These are phyloP conservation scores for Helotiales sp. DNA, from an alignment of 2,329 filamentous ascomycete genomes.

Conservation along the genomic window DNA sequence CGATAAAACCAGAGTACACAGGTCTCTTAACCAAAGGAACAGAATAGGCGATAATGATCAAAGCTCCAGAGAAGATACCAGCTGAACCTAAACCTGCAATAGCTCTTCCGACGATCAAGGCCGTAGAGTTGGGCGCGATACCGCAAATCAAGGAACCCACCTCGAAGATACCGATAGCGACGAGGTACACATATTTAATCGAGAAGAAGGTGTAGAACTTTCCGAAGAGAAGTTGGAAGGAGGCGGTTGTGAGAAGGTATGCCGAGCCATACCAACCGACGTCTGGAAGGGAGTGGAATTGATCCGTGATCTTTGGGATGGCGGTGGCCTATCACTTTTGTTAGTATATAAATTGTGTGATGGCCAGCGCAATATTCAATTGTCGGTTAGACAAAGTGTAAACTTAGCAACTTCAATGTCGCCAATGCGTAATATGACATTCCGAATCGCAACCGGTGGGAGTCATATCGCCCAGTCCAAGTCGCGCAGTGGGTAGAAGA, in stretches of 20 bases:
- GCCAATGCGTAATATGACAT: neutral
- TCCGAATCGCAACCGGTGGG: neutral
- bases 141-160: slow-evolving; percentile 41
- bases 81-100: slow-evolving; percentile 43
- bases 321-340: slow-evolving; percentile 40
- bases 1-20: slow-evolving; percentile 41
- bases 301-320: slow-evolving; percentile 47
- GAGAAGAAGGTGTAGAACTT: slow-evolving; percentile 43
- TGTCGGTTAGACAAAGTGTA: neutral
- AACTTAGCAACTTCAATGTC: neutral
- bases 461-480: neutral
- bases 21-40: slow-evolving; percentile 39
- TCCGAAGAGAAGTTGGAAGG: slow-evolving; percentile 40
- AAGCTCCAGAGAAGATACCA: slow-evolving; percentile 46
- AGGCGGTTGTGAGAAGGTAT: slow-evolving; percentile 47
- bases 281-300: slow-evolving; percentile 49
- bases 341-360: slow-evolving; percentile 41
- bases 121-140: slow-evolving; percentile 39
- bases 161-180: slow-evolving; percentile 42
- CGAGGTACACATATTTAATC: slow-evolving; percentile 42
- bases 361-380: slow-evolving; percentile 22
- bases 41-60: slow-evolving; percentile 40
- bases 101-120: slow-evolving; percentile 42
- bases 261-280: slow-evolving; percentile 53
- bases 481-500: neutral